Evolutionary conservation across 169 alveolate genomes (phyloP).

Genomic region (Plasmodium inui): DNA sequence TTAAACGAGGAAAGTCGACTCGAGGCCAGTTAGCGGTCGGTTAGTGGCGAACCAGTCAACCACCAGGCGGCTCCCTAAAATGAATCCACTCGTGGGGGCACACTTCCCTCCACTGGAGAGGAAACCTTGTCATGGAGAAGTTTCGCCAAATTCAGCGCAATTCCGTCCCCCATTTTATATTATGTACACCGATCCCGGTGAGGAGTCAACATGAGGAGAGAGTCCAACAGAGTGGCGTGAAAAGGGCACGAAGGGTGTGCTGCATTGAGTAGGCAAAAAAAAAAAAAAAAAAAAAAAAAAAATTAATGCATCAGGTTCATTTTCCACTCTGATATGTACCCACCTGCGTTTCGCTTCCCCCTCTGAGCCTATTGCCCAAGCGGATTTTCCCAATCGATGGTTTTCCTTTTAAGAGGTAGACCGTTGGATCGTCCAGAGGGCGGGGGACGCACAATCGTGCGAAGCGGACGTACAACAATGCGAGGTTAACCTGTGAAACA

Average conservation of each 20-base stretch:
- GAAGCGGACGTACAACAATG: neutral
- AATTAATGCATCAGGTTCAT: neutral
- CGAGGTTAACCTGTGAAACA: neutral
- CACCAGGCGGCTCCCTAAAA: neutral
- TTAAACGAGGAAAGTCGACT: neutral
- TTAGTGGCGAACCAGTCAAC: too few relatives aligned
- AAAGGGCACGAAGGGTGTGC: neutral
- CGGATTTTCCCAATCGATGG: neutral
- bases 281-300: neutral
- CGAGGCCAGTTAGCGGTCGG: neutral
- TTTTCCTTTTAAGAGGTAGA: neutral
- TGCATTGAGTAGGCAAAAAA: constrained; percentile 1
- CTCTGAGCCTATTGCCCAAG: neutral
- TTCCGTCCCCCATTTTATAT: neutral
- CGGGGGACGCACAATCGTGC: neutral
- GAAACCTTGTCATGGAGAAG: neutral
- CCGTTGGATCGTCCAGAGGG: neutral
- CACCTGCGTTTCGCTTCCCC: neutral
- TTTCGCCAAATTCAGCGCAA: neutral
- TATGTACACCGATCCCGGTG: neutral
- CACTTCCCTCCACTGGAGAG: neutral
- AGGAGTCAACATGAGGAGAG: neutral
- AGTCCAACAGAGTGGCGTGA: neutral
- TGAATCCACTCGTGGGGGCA: neutral
- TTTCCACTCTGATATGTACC: neutral